Evolutionary conservation across 2,329 filamentous ascomycete species (phyloP).

Genomic region (Aspergillus novofumigatus): DNA sequence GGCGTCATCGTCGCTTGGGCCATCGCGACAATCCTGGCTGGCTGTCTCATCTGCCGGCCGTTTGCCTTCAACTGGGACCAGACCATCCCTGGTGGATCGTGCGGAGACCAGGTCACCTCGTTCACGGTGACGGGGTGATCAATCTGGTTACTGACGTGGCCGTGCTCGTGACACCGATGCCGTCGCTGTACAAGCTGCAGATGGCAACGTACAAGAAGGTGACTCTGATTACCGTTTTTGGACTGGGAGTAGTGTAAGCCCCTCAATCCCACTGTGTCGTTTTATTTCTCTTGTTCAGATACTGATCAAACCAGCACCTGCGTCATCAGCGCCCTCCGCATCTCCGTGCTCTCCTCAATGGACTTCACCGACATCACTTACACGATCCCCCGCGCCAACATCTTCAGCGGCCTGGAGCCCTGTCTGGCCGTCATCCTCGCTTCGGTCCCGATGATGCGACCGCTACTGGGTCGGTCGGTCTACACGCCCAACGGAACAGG

Average conservation of each 20-base stretch:
- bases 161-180: constrained; percentile 21
- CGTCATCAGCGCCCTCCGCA: constrained; percentile 34
- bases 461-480: constrained; percentile 29
- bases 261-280: not conserved
- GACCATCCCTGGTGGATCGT: constrained; percentile 17
- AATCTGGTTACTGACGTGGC: constrained; percentile 23
- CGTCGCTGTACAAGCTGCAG: constrained; percentile 16
- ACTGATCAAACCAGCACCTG: constrained; percentile 24
- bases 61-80: constrained; percentile 25
- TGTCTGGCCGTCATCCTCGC: constrained; percentile 37
- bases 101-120: constrained; percentile 18
- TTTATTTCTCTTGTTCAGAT: not conserved
- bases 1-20: constrained; percentile 17
- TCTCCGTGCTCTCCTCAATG: constrained; percentile 30
- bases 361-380: constrained; percentile 35
- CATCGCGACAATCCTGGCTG: constrained; percentile 25
- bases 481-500: constrained; percentile 18
- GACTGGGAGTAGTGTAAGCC: constrained; percentile 20
- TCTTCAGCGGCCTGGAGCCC: constrained; percentile 39
- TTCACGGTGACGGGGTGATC: constrained; percentile 18
- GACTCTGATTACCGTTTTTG: constrained; percentile 19
- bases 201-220: constrained; percentile 22
- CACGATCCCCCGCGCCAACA: constrained; percentile 29
- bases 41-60: constrained; percentile 19
- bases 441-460: constrained; percentile 41